Percentiles rank a stretch among this genome's conserved stretches.
Evolutionary conservation across 495 filamentous ascomycete species (phyloP).

Genomic region (Alectoria sarmentosa): DNA sequence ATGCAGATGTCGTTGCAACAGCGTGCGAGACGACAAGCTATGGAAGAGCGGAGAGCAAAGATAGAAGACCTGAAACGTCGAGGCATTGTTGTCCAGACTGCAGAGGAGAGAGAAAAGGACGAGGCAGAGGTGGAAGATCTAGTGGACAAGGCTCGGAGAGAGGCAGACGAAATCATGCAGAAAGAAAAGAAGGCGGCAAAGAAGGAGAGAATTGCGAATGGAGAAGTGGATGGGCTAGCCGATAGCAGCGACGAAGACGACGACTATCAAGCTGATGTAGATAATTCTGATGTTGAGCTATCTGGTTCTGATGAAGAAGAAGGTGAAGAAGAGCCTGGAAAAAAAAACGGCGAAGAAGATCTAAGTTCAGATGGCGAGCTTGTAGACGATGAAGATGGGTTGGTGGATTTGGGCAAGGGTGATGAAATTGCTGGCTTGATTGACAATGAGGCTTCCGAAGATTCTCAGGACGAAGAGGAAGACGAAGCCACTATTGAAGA

Average conservation of each 20-base stretch:
- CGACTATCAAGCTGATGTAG: slow-evolving; percentile 51
- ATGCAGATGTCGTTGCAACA: slow-evolving; percentile 59
- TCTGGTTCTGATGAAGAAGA: slow-evolving; percentile 47
- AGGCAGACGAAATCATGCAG: slow-evolving; percentile 72
- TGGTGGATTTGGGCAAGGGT: slow-evolving; percentile 32
- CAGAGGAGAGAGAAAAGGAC: slow-evolving; percentile 76
- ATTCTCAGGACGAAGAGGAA: slow-evolving; percentile 38
- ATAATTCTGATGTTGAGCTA: slow-evolving; percentile 46
- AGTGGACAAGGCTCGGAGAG: slow-evolving; percentile 71
- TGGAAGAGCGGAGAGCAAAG: slow-evolving; percentile 66
- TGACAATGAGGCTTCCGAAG: slow-evolving; percentile 29
- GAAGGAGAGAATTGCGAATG: slow-evolving; percentile 47
- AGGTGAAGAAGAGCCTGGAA: slow-evolving; percentile 35
- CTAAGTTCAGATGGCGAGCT: slow-evolving; percentile 34
- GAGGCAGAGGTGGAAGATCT: slow-evolving; percentile 79
- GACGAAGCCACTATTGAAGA: slow-evolving; percentile 33
- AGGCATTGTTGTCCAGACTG: slow-evolving; percentile 76
- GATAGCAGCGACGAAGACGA: slow-evolving; percentile 55
- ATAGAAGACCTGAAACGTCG: slow-evolving; percentile 68
- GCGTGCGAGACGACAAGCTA: slow-evolving; percentile 73
- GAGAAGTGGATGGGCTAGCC: slow-evolving; percentile 37
- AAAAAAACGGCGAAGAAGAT: slow-evolving; percentile 26
- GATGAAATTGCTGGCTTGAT: slow-evolving; percentile 35
- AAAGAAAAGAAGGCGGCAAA: slow-evolving; percentile 65
- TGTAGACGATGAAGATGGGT: slow-evolving; percentile 42